Base-by-base conservation (phyloP, 2,329 filamentous ascomycete species). In the Penicillium polonicum region DNA sequence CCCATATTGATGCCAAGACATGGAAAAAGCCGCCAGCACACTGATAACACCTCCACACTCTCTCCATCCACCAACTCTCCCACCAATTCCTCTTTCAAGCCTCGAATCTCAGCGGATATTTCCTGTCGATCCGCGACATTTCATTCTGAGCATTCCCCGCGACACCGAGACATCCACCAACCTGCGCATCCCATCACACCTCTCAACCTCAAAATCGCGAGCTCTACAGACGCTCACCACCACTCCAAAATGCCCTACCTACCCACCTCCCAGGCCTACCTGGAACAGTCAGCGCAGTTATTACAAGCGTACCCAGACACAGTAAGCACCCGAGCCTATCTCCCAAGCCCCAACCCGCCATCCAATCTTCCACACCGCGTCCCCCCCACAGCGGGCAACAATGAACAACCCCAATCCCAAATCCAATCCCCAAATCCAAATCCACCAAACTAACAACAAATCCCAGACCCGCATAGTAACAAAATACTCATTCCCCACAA, bases 381-480 rank as follows among this genome's bases (percentile, higher is more conserved):
- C 13, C 25, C 36, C 48, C 38, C 49, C 49, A 51, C 38, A 51
- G 9, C 49, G 27, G 38, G 15, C 49, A 44, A 55, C 43, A 57
- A 46, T 17, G 19, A 35, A 33, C 27, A 45, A 7, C 49, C 15
- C 38, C 35, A 17, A 38, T 10, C 6, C 10, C 21, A 36, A 15
- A 39, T 8, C 15, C 33, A n/a, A n/a, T n/a, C n/a, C n/a, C n/a
- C n/a, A 35, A 17, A 8, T 3, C 10, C 31, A 41, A 13, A 51
- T 6, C 15, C 17, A 19, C 15, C 10, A 55, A 52, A 29, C 60
- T 59, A 23, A 55, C 29, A 52, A 21, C 10, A 29, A 50, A 23
- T 21, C 17, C 21, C 70, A 97, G 92, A 92, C 93, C 48, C 85
- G 87, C 70, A 91, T 97, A 79, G 95, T 91, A 65, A 96, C 92